phyloP scores from a whole-genome alignment of 352 stramenopile genomes.

The Lagenidium giganteum region DNA sequence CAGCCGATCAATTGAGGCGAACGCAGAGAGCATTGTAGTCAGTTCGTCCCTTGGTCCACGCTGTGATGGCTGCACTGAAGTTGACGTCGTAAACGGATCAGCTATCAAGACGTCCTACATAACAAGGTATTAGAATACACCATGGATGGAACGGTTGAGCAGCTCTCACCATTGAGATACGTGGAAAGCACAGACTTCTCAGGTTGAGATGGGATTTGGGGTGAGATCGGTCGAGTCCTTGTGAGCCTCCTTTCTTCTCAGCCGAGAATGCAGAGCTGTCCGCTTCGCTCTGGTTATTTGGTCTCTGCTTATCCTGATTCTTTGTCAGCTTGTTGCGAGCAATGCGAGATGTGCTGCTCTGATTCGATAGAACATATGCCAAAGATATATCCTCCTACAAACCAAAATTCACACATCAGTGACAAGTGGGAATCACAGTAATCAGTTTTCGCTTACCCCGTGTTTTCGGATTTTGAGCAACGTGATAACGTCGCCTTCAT shows the following conservation, averaged over 20 bases:
- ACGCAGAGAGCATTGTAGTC: conserved; percentile 32
- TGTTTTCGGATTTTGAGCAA: conserved; percentile 41
- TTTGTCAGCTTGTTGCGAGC: neutral
- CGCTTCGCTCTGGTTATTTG: too few species aligned
- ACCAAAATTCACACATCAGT: too few species aligned
- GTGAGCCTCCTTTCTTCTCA: too few species aligned
- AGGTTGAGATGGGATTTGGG: too few species aligned
- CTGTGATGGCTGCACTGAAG: conserved; percentile 5
- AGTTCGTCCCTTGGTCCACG: conserved; percentile 46
- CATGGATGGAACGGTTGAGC: too few species aligned
- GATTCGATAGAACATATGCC: conserved; percentile 4
- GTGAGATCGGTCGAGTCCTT: too few species aligned
- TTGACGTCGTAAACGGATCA: conserved; percentile 16
- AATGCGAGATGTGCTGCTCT: neutral
- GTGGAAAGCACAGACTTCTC: too few species aligned
- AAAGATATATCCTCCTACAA: conserved; percentile 31
- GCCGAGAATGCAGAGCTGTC: too few species aligned
- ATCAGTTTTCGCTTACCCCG: conserved; percentile 22
- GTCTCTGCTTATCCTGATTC: too few species aligned
- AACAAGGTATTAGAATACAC: neutral
- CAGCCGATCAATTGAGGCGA: conserved; percentile 34
- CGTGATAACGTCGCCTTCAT: conserved; percentile 53
- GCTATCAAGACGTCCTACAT: conserved; percentile 30
- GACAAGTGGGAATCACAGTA: conserved; percentile 1
- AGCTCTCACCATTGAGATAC: too few species aligned